Evolutionary conservation across 805 yeast genomes (phyloP).

Genomic region (Yarrowia bubula): DNA sequence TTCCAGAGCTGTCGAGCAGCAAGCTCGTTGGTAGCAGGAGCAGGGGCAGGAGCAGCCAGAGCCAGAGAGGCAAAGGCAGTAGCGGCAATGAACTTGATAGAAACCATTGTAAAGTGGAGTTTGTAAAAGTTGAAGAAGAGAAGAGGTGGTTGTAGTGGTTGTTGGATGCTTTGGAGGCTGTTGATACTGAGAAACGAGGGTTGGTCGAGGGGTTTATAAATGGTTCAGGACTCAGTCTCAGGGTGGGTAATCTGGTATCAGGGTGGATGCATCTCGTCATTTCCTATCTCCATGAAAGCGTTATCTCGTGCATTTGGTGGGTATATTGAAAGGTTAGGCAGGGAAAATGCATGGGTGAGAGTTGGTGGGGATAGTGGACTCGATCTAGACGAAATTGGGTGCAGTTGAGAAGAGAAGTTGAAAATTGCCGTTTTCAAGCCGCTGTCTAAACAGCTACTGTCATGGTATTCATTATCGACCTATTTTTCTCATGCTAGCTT

Average conservation of each 20-base stretch:
- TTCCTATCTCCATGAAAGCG: background rate
- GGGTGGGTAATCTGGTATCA: background rate
- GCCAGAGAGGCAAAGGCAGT: background rate
- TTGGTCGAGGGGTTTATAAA: background rate
- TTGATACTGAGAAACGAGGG: background rate
- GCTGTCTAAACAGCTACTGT: too few species aligned
- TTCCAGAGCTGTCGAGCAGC: slow-evolving; percentile 2
- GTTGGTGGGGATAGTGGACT: too few species aligned
- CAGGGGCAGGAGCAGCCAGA: slow-evolving; percentile 25
- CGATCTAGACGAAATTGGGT: too few species aligned
- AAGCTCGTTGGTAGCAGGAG: background rate
- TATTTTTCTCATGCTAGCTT: too few species aligned
- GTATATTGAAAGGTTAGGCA: background rate
- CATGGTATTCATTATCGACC: too few species aligned
- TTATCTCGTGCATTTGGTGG: background rate
- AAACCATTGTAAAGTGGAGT: background rate
- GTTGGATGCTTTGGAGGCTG: background rate
- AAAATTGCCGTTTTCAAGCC: too few species aligned
- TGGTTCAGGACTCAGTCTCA: background rate
- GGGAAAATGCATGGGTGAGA: background rate
- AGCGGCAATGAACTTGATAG: slow-evolving; percentile 1
- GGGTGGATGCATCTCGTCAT: background rate
- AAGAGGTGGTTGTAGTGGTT: background rate
- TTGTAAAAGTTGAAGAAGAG: background rate
- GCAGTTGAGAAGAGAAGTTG: too few species aligned